Conservation (phyloP, 208 protist species). For the Herpetomonas samuelpessoai region DNA sequence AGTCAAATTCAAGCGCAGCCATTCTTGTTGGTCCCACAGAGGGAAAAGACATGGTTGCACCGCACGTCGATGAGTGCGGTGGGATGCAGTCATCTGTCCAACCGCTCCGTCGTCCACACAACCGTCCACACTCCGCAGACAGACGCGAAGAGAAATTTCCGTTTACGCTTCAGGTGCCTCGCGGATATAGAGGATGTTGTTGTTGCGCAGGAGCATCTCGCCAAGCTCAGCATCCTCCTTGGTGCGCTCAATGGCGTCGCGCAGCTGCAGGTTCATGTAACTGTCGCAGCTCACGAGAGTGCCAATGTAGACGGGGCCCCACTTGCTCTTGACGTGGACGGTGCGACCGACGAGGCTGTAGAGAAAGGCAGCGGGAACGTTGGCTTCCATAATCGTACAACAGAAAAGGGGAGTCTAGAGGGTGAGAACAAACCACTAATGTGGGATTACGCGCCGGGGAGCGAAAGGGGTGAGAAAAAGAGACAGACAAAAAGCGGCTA, state of each 20-base stretch:
- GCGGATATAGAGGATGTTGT: constrained; percentile 90
- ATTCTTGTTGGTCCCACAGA: no score
- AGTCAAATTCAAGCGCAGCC: no score
- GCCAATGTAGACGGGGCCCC: constrained; percentile 98
- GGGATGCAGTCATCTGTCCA: no score
- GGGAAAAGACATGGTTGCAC: no score
- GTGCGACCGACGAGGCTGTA: constrained; percentile 92
- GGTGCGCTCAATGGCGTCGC: constrained; percentile 67
- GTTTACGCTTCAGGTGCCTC: constrained; percentile 42
- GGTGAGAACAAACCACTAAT: background rate
- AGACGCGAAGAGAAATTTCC: no score
- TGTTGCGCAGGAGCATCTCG: constrained; percentile 86
- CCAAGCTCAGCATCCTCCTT: constrained; percentile 75
- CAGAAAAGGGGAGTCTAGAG: background rate
- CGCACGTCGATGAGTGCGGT: no score
- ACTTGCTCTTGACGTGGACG: constrained; percentile 98
- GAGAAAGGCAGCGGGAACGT: constrained; percentile 91
- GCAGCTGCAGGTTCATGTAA: constrained; percentile 98
- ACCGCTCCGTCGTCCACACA: no score
- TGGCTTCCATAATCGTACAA: constrained; percentile 48
- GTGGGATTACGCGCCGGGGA: no score
- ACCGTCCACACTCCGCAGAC: no score
- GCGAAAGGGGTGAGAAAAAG: no score
- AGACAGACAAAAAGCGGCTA: no score
- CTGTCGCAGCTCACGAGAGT: constrained; percentile 93